A percentile compares a stretch with the other conserved stretches of the same genome.
Evolutionary conservation across 768 basidiomycete species (phyloP).

Genomic region (Podaxis sp.): DNA sequence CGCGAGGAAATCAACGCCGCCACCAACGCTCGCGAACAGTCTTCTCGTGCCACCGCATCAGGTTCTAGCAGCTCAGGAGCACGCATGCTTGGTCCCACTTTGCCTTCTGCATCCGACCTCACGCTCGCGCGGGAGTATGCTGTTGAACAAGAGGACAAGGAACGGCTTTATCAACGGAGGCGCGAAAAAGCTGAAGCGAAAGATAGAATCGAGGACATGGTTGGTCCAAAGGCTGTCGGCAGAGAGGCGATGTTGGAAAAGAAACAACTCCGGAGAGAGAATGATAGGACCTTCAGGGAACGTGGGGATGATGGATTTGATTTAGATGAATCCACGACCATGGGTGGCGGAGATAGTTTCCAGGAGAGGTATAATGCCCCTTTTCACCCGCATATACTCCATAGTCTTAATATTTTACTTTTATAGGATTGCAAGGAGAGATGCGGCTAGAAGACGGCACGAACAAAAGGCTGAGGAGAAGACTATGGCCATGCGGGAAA

Average conservation of each 20-base stretch:
- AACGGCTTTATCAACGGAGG: conserved; percentile 62
- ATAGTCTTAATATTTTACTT: conserved; percentile 8
- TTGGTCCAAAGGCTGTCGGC: conserved; percentile 80
- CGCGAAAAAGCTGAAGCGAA: conserved; percentile 64
- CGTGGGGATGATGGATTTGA: conserved; percentile 79
- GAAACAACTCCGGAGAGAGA: conserved; percentile 71
- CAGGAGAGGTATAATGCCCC: conserved; percentile 58
- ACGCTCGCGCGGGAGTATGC: conserved; percentile 66
- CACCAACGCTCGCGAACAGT: conserved; percentile 34
- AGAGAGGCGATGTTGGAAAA: conserved; percentile 87
- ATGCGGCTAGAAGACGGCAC: conserved; percentile 65
- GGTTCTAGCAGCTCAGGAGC: conserved; percentile 23
- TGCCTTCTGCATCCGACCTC: conserved; percentile 70
- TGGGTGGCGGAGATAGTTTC: conserved; percentile 86
- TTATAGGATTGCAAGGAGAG: conserved; percentile 60
- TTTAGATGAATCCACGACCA: conserved; percentile 71
- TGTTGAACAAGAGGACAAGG: conserved; percentile 50
- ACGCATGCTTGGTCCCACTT: conserved; percentile 58
- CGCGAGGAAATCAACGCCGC: conserved; percentile 59
- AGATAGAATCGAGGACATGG: conserved; percentile 72
- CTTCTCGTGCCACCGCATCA: conserved; percentile 21
- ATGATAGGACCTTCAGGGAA: conserved; percentile 70
- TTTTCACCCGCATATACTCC: conserved; percentile 1
- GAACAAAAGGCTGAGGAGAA: conserved; percentile 62
- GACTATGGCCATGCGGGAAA: conserved; percentile 53